Percentiles rank a stretch among this genome's conserved stretches.
Evolutionary conservation across 139 green algal genomes (phyloP).

Genomic region (Chlamydomonas sp.): DNA sequence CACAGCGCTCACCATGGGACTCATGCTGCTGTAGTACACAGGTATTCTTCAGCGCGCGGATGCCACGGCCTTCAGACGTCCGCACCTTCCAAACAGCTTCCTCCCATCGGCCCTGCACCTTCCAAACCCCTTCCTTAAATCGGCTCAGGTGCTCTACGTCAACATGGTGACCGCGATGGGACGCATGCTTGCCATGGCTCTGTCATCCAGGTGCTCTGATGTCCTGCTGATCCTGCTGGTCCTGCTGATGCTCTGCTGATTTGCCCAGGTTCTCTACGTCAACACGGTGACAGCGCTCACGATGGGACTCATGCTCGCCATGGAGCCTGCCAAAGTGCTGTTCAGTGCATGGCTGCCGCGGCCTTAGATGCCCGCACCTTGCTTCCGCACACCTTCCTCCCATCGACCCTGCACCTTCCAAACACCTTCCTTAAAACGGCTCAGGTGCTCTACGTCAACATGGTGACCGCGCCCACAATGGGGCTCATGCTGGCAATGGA

Average conservation of each 20-base stretch:
- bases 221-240: too few species aligned
- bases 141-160: constrained; percentile 77
- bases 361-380: constrained; percentile 24
- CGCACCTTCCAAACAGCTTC: too few species aligned
- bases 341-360: constrained; percentile 2
- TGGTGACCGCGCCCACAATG: constrained; percentile 60
- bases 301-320: constrained; percentile 16
- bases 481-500: constrained; percentile 17
- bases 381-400: constrained; percentile 32
- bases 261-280: constrained; percentile 86
- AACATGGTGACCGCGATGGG: constrained; percentile 77
- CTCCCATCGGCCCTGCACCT: too few species aligned
- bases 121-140: too few species aligned
- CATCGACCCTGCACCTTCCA: constrained; percentile 22
- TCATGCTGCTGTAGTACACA: too few species aligned
- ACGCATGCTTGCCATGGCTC: constrained; percentile 12
- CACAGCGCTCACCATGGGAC: too few species aligned
- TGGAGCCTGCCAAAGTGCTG: constrained; percentile 7
- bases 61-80: too few species aligned
- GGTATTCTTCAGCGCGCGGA: too few species aligned
- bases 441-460: too few species aligned
- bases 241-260: too few species aligned
- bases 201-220: too few species aligned
- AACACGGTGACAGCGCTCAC: constrained; percentile 76
- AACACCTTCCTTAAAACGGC: constrained; percentile 22